A percentile compares a stretch with the other conserved stretches of the same genome.
Conservation (phyloP, 148 eudicot species). For the Fallopia convolvulus region DNA sequence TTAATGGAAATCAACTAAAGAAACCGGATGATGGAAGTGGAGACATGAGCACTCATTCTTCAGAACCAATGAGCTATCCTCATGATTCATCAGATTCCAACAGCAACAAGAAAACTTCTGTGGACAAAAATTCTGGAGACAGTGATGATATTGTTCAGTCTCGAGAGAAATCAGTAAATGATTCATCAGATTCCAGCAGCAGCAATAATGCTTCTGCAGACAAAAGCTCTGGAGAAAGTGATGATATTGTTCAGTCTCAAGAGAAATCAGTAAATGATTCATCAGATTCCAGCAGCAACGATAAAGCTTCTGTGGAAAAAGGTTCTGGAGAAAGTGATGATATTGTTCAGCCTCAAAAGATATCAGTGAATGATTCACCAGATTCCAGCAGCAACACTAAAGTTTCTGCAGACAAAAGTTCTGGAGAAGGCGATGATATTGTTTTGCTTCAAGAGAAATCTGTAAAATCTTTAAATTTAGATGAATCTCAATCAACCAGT, state of each 20-base stretch:
- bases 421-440: neutral
- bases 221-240: neutral
- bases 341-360: conserved; percentile 16
- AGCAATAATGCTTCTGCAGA: neutral
- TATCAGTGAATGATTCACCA: conserved; percentile 17
- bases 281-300: neutral
- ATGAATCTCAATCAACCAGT: neutral
- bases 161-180: conserved; percentile 20
- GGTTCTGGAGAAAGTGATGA: neutral
- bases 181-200: neutral
- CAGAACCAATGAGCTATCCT: conserved; percentile 12
- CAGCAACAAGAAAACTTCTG: neutral
- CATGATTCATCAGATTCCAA: conserved; percentile 7
- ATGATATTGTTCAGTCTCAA: neutral
- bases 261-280: conserved; percentile 19
- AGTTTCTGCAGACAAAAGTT: neutral
- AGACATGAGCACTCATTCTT: conserved; percentile 20
- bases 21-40: conserved; percentile 22
- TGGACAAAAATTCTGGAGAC: neutral
- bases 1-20: conserved; percentile 26
- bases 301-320: neutral
- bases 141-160: neutral
- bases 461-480: conserved; percentile 15
- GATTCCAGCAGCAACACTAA: neutral
- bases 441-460: conserved; percentile 18